Conservation (phyloP, 306 rosid genomes). For the Luffa aegyptiaca region DNA sequence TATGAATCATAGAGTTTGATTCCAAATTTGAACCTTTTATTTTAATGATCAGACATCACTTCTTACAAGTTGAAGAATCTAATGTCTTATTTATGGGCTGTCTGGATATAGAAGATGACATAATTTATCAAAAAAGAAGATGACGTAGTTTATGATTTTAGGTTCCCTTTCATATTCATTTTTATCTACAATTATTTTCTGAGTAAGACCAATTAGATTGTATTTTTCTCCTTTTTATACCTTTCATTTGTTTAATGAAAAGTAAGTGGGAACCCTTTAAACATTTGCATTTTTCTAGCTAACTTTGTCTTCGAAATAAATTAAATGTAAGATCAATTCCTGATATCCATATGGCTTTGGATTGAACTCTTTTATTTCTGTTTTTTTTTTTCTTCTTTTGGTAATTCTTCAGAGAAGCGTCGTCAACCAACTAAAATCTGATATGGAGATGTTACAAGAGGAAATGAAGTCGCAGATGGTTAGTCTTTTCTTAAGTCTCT, state of each 20-base stretch:
- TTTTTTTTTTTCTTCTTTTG: slow-evolving; percentile 10
- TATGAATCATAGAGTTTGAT: neutral
- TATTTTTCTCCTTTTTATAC: neutral
- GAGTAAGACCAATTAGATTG: neutral
- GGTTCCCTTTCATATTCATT: neutral
- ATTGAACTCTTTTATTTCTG: neutral
- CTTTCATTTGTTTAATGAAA: neutral
- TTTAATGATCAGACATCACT: neutral
- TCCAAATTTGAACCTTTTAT: neutral
- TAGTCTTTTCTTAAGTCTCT: slow-evolving; percentile 17
- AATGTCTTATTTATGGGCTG: neutral
- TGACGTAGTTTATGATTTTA: neutral
- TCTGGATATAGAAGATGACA: neutral
- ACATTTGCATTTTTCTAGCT: neutral
- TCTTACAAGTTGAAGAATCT: neutral
- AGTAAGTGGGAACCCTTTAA: neutral
- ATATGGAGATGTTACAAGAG: slow-evolving; percentile 64
- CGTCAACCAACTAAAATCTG: slow-evolving; percentile 76
- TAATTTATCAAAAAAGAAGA: neutral
- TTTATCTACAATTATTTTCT: neutral
- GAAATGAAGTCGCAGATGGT: slow-evolving; percentile 78
- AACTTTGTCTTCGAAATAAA: neutral
- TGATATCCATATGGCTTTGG: neutral
- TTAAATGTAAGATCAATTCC: neutral
- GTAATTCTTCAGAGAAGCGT: slow-evolving; percentile 48